Evolutionary conservation across 495 filamentous ascomycete species (phyloP), one percentile per base, ranked within the genome.

Genomic region (Penicillium paxilli): DNA sequence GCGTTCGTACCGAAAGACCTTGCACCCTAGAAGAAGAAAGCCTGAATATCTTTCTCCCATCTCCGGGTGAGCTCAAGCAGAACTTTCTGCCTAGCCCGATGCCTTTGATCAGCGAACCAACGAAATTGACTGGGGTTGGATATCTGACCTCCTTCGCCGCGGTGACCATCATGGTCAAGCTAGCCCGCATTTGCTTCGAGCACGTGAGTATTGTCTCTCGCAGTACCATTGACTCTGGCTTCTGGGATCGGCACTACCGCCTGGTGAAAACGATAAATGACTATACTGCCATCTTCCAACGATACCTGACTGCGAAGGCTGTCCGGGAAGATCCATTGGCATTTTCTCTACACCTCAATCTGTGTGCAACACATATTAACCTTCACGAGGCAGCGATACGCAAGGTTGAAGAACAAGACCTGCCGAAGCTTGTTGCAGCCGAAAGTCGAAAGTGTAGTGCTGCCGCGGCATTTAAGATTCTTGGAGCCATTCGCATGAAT

Each of bases 161-260:
- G 19, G 41, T 44, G n/a, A 44, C 41, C n/a, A 44, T 44, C 41
- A 44, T 44, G 41, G 41, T 44, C n/a, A 44, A 44, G 41, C 41
- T 44, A 22, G 41, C 41, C 41, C 41, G 41, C 19, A 17, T 44
- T 22, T 44, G 41, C 41, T 44, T 44, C 41, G 41, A 44, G 19
- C 41, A 44, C 41, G 41, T 44, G 14, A 44, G 41, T 22, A 44
- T 44, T 22, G n/a, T 44, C 41, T 44, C 41, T 17, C 41, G 41
- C 41, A 44, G 41, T 44, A 19, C 14, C 41, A 44, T 4, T 44
- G 41, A 44, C 41, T 44, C 41, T 44, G 41, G 41, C 41, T 44
- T 44, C 41, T 44, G 41, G 41, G 41, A 44, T 22, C 41, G 41
- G 41, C 41, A 44, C 19, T 44, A 44, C 41, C 41, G 41, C 19